phyloP scores from a whole-genome alignment of 495 filamentous ascomycete species.

The Xylaria cubensis region DNA sequence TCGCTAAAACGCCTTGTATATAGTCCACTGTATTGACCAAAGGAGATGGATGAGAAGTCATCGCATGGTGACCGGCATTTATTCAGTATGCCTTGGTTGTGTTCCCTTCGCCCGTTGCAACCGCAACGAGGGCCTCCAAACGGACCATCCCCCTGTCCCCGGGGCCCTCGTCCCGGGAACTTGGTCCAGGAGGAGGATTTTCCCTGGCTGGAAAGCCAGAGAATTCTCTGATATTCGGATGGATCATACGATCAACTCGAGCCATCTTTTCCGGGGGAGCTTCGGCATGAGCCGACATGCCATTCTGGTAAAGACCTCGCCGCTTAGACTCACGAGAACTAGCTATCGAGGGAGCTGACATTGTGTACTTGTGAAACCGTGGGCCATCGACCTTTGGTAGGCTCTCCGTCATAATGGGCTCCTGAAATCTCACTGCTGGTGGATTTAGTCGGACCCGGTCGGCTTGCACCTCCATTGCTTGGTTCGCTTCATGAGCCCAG shows the following conservation, averaged over 20 bases:
- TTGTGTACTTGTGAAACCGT: conserved; percentile 55
- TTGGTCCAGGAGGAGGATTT: conserved; percentile 18
- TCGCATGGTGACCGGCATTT: background rate
- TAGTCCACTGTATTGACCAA: conserved; percentile 8
- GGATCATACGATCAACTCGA: conserved; percentile 55
- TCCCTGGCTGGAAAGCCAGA: conserved; percentile 53
- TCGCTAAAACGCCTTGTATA: conserved; percentile 26
- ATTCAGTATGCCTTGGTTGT: conserved; percentile 57
- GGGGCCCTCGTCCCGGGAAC: conserved; percentile 39
- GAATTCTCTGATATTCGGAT: conserved; percentile 55
- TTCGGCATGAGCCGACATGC: conserved; percentile 46
- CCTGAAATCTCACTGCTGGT: conserved; percentile 56
- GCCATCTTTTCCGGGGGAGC: conserved; percentile 47
- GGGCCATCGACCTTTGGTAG: conserved; percentile 16
- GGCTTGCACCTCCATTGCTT: conserved; percentile 56
- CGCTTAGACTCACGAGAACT: conserved; percentile 67
- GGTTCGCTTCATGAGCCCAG: conserved; percentile 58
- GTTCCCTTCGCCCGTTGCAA: conserved; percentile 83
- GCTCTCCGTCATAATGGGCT: conserved; percentile 33
- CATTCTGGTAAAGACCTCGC: conserved; percentile 73
- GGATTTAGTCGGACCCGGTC: conserved; percentile 48
- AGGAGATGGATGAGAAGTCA: background rate
- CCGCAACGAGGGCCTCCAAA: conserved; percentile 85
- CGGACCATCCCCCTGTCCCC: conserved; percentile 61
- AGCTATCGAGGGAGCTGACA: conserved; percentile 56